Evolutionary conservation across 1,139 yeast species (phyloP), one percentile per base, ranked within the genome.

Genomic region (Hyphopichia fennica): DNA sequence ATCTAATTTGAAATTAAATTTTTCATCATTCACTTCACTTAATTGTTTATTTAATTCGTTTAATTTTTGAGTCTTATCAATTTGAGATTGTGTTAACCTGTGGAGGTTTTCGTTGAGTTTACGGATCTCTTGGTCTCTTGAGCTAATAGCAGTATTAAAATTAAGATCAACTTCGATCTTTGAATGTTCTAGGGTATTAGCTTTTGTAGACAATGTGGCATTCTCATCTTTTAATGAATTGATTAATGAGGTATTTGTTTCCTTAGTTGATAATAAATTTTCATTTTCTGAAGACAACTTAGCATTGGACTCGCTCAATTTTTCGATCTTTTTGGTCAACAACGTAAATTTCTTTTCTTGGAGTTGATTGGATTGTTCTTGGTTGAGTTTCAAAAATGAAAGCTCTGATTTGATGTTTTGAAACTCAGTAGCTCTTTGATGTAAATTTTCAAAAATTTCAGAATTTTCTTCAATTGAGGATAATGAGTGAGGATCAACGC

Each of bases 81-180:
- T 75, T 46, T 77, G 79, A 5, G 75, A 66, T 15, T 67, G 63
- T 23, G 81, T 73, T 28, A 83, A 58, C 18, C 64, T 61, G 35
- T 75, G 77, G n/a, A 82, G 61, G 39, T 82, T 82, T n/a, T 65
- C 67, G 41, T 75, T 76, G 35, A 80, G 62, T n/a, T 67, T 69
- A 31, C 69, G 65, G 32, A 76, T 59, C 48, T 82, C 86, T 22
- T 63, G 53, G 30, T 67, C 63, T 65, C 72, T 50, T 10, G 41
- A 38, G 28, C 25, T 13, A 28, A 38, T 29, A 5, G 41, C 22
- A 19, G 13, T 38, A 36, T 43, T 40, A 28, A 42, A 37, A 18
- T 43, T 17, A 14, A 38, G 6, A 18, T 38, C 37, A 27, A 20
- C 13, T 14, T 38, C 37, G 3, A 29, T 38, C 33, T 43, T 39